Base-by-base conservation (phyloP, 2,329 filamentous ascomycete species). In the Colletotrichum caudatum region DNA sequence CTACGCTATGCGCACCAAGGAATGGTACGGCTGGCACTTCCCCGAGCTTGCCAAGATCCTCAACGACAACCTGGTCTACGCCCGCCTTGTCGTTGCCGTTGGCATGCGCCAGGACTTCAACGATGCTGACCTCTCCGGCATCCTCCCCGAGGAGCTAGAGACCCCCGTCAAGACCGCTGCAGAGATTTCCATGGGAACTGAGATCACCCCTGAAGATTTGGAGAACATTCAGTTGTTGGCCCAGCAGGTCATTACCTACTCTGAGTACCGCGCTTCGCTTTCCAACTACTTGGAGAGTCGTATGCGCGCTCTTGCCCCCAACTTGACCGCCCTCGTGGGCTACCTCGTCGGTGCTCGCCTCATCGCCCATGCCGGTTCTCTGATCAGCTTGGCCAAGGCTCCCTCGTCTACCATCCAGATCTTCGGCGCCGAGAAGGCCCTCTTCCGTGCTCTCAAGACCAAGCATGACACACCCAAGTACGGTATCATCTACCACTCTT, bases 1-100 rank as follows among this genome's bases (percentile, higher is more conserved):
- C 77, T 98, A 98, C 80, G 95, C 96, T 75, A 99, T 99, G 96
- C 90, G 96, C 82, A 94, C 98, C 74, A 98, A 98, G 90, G 96
- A 99, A 84, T 99, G 96, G 96, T 99, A 99, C 81, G 96, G 96
- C 78, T 99, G 96, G 96, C 96, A 98, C 84, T 99, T 98, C 87
- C 96, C 96, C 51, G 96, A 99, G 86, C 91, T 99, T 88, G 95
- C 94, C 79, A 95, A 95, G 85, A 97, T 98, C 79, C 88, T 98
- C 76, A 97, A 97, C 82, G 96, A 99, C 88, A 99, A 99, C 84
- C 86, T 97, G 74, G 95, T 95, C 75, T 99, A 97, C 81, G 91
- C 95, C 72, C 92, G 92, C 76, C 91, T 99, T 70, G 94, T 99
- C 70, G 85, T 97, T 62, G 89, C 92, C 75, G 93, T 97, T 86